Conservation (phyloP, 2,329 filamentous ascomycete genomes). For the Colletotrichum cuscutae region DNA sequence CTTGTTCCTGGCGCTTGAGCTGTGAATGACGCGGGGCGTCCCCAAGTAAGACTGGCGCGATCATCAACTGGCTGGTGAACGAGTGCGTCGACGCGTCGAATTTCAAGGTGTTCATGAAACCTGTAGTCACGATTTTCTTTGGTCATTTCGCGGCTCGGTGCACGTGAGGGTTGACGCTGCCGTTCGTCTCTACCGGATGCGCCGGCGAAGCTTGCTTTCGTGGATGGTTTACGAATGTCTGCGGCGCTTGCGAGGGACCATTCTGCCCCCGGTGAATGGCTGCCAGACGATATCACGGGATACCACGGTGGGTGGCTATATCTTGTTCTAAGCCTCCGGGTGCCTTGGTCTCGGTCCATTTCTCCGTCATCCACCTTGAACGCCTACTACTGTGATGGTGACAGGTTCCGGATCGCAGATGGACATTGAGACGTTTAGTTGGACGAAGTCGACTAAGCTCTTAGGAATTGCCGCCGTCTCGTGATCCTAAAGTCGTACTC, state of each 20-base stretch:
- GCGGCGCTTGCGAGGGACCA: neutral
- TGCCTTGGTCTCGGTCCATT: neutral
- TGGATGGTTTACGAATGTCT: neutral
- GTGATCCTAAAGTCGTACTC: neutral
- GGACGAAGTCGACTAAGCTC: neutral
- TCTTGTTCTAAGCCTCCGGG: neutral
- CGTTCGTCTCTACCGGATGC: neutral
- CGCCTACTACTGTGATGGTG: neutral
- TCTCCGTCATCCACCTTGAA: neutral
- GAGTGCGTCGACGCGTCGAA: neutral
- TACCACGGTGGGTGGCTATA: neutral
- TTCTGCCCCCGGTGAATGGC: neutral
- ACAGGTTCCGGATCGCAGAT: neutral
- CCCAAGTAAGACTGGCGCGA: neutral
- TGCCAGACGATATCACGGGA: neutral
- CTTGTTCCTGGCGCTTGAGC: slow-evolving; percentile 31
- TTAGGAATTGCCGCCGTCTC: too few species aligned
- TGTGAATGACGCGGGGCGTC: neutral
- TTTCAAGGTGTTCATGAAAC: neutral
- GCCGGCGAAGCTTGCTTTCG: neutral
- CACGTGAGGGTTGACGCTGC: neutral
- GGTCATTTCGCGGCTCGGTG: neutral
- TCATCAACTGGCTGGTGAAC: neutral
- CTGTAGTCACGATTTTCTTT: neutral
- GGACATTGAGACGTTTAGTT: neutral